Evolutionary conservation across 2,329 filamentous ascomycete genomes (phyloP).

Genomic region (Cryphonectria carpinicola): DNA sequence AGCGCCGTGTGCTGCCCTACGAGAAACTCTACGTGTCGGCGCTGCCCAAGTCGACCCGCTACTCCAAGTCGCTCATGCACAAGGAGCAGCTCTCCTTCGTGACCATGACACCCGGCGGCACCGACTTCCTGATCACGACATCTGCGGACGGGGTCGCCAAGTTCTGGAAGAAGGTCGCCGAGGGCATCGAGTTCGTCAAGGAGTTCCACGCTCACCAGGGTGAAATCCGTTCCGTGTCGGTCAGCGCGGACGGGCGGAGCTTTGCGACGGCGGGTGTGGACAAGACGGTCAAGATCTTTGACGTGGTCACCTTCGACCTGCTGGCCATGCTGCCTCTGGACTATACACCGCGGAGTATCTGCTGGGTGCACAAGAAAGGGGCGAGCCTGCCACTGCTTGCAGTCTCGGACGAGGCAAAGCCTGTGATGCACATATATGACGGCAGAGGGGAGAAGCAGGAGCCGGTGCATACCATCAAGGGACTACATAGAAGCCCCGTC

Average conservation of each 20-base stretch:
- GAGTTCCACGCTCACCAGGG: conserved; percentile 91
- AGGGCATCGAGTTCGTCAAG: conserved; percentile 96
- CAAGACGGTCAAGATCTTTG: conserved; percentile 79
- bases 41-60: conserved; percentile 77
- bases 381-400: conserved; percentile 87
- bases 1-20: conserved; percentile 86
- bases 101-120: conserved; percentile 82
- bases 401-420: conserved; percentile 75
- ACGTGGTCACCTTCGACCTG: conserved; percentile 85
- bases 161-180: conserved; percentile 96
- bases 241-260: conserved; percentile 87
- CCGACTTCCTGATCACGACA: conserved; percentile 93
- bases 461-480: conserved; percentile 76
- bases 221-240: conserved; percentile 81
- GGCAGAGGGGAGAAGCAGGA: conserved; percentile 80
- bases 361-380: conserved; percentile 88
- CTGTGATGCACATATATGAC: conserved; percentile 82
- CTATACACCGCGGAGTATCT: conserved; percentile 76
- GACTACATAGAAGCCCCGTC: conserved; percentile 81
- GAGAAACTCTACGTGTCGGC: conserved; percentile 95
- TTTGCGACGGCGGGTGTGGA: conserved; percentile 88
- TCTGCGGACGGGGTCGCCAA: conserved; percentile 96
- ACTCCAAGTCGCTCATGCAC: conserved; percentile 98
- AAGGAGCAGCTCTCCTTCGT: conserved; percentile 90
- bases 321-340: conserved; percentile 80